Conservation (phyloP, 1,139 yeast species). For the Pneumocystis canis region DNA sequence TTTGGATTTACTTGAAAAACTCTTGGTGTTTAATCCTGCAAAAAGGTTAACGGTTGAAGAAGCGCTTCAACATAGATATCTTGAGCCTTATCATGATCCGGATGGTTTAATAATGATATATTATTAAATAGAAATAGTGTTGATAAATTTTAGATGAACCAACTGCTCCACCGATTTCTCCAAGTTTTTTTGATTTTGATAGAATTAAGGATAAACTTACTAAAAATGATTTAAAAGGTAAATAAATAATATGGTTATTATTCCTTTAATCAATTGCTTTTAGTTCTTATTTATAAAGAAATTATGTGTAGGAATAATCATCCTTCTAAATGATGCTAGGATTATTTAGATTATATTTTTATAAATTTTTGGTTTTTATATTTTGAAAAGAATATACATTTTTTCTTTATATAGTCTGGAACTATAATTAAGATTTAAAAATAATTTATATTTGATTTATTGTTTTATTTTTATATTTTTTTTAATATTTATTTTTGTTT, state of each 20-base stretch:
- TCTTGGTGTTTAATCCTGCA: constrained; percentile 67
- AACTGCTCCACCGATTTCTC: constrained; percentile 53
- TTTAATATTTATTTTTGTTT: too few species aligned
- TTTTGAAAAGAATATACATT: neutral
- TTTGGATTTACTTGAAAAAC: constrained; percentile 56
- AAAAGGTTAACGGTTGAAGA: constrained; percentile 66
- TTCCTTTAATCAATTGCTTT: neutral
- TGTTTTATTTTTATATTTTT: too few species aligned
- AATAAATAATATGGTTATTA: neutral
- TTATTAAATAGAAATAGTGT: neutral
- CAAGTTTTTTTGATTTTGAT: constrained; percentile 72
- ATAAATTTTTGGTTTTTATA: neutral
- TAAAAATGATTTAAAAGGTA: constrained; percentile 48
- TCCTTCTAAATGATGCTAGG: neutral
- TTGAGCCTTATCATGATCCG: constrained; percentile 65
- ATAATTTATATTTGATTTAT: too few species aligned
- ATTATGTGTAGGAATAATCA: constrained; percentile 2
- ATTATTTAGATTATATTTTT: neutral
- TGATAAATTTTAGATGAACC: constrained; percentile 70
- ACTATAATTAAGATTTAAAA: too few species aligned
- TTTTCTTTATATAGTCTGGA: too few species aligned
- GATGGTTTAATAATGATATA: neutral
- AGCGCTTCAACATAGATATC: constrained; percentile 72
- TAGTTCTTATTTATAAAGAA: constrained; percentile 11
- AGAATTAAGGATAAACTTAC: constrained; percentile 54